phyloP scores from a whole-genome alignment of 352 stramenopile species.

The Thalassiosira pacifica region DNA sequence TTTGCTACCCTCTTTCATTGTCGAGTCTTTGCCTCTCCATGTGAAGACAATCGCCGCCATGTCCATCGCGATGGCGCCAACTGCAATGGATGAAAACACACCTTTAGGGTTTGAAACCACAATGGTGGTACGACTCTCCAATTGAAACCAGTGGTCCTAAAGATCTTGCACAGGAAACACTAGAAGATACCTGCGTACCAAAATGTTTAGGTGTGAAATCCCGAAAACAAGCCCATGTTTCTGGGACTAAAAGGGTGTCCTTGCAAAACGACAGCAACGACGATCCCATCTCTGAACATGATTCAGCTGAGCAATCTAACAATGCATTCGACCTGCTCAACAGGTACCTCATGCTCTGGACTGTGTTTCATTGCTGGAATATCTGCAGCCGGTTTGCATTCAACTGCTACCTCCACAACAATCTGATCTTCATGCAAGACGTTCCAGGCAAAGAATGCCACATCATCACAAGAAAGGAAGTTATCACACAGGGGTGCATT shows the following conservation, averaged over 20 bases:
- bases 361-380: constrained; percentile 17
- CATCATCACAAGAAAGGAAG: not conserved
- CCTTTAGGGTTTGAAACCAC: too few species aligned
- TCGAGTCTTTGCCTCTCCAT: not conserved
- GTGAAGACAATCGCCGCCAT: constrained; percentile 16
- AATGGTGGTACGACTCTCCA: too few species aligned
- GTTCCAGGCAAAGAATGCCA: not conserved
- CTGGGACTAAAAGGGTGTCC: too few species aligned
- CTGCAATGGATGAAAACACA: too few species aligned
- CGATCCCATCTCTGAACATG: too few species aligned
- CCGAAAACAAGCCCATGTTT: too few species aligned
- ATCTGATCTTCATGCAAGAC: not conserved
- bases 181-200: too few species aligned
- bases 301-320: too few species aligned
- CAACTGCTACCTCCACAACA: constrained; percentile 44
- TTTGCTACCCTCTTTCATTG: constrained; percentile 39
- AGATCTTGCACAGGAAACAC: too few species aligned
- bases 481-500: constrained; percentile 13
- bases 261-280: too few species aligned
- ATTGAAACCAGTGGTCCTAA: too few species aligned
- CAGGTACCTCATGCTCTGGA: constrained; percentile 19
- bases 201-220: too few species aligned
- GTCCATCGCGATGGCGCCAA: constrained; percentile 59
- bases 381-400: constrained; percentile 21
- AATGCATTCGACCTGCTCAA: constrained; percentile 42